Base-by-base conservation (phyloP, 305 asterid genomes). In the Andrographis paniculata region DNA sequence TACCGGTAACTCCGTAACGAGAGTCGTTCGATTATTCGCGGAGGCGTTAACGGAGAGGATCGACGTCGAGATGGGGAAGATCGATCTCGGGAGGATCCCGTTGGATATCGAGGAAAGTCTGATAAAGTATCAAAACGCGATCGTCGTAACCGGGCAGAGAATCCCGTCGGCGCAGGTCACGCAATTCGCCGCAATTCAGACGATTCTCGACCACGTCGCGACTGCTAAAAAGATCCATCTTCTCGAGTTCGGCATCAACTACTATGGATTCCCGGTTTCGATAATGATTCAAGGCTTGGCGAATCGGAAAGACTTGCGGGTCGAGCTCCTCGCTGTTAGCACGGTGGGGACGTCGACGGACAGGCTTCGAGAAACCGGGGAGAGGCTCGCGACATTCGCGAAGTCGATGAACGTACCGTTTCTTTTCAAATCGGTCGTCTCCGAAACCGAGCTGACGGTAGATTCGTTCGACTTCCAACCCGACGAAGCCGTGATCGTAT, bases 221-320 rank as follows among this genome's bases (percentile, higher is more conserved):
- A 52, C 48, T 1, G 54, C 71, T 2, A 52, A 38, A 45, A 62
- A 24, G 28, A 50, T 73, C 11, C 80, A 69, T 53, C 19, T 69
- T 37, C 22, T 73, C 36, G 76, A 73, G 56, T 46, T 68, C 6
- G 56, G 61, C 5, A 56, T 73, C 48, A n/a, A n/a, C n/a, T 51
- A 22, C 17, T 65, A 40, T 8, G 80, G 73, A 9, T 1, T 42
- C 20, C 74, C 65, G 8, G 60, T 59, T 58, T 46, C 65, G 9
- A 42, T 69, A 22, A 9, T 66, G 36, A 66, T 66, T 59, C 73
- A 73, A 35, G 60, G 61, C 24, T 61, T 65, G 11, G 62, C 71
- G 0, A 41, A 42, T 16, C 48, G 47, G 1, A 20, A 30, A 9
- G 43, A 61, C 43, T 15, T 36, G 19, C 36, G 46, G 3, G 41